phyloP scores from a whole-genome alignment of 495 filamentous ascomycete species.

The Hypoxylon crocopeplum region DNA sequence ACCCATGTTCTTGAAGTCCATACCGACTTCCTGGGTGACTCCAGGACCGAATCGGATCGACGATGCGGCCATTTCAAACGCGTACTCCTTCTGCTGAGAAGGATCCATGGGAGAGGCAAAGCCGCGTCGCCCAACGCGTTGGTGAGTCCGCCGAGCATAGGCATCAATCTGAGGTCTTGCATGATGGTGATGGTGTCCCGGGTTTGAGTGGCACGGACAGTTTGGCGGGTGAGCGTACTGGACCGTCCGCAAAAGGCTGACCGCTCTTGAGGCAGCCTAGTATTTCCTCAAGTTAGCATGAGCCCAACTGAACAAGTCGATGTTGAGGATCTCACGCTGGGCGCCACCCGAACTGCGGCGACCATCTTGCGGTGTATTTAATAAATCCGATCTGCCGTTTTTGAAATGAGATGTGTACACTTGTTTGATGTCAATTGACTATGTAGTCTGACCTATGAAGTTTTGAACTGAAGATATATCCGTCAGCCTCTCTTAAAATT shows the following conservation, averaged over 20 bases:
- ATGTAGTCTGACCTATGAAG: no score
- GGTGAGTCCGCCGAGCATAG: conserved; percentile 63
- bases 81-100: conserved; percentile 87
- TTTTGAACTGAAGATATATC: no score
- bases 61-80: conserved; percentile 97
- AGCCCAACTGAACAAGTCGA: not conserved
- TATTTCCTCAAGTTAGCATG: conserved; percentile 24
- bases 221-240: conserved; percentile 88
- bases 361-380: conserved; percentile 47
- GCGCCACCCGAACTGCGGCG: conserved; percentile 65
- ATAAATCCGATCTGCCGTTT: no score
- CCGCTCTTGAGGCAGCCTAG: conserved; percentile 78
- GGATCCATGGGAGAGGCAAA: conserved; percentile 76
- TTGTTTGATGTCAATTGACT: not conserved
- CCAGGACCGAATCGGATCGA: conserved; percentile 93
- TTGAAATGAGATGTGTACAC: not conserved
- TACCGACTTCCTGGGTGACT: conserved; percentile 95
- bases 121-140: conserved; percentile 44
- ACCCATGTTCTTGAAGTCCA: conserved; percentile 94
- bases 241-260: conserved; percentile 82
- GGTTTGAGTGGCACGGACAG: conserved; percentile 93
- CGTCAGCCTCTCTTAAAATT: no score
- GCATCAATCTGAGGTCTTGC: conserved; percentile 55
- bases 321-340: conserved; percentile 49
- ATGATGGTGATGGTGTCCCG: conserved; percentile 72